phyloP scores from a whole-genome alignment of 257 asterid genomes.

The Solanum appendiculatum region DNA sequence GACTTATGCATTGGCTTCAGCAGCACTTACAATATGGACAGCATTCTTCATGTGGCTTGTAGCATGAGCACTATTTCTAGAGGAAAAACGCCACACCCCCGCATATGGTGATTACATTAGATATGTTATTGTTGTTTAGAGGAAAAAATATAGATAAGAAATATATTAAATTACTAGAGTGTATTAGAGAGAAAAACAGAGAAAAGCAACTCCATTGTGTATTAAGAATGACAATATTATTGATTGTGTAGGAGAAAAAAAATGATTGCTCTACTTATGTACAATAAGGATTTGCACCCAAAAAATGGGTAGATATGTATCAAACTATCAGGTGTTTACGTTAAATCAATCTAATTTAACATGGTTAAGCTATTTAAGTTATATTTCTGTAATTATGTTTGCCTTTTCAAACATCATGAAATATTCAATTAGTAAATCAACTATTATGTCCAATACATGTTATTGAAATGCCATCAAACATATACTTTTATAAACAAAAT shows the following conservation, averaged over 20 bases:
- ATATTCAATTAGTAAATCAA: no score
- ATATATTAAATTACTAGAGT: not conserved
- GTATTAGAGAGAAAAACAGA: no score
- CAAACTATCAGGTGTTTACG: accelerated
- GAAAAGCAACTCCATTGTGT: not conserved
- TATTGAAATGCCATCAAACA: not conserved
- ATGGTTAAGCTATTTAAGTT: not conserved
- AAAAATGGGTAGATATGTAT: not conserved
- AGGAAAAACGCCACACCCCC: not conserved
- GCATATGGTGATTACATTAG: no score
- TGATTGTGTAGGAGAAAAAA: not conserved
- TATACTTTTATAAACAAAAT: not conserved
- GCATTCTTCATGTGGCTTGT: constrained; percentile 58
- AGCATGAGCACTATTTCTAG: constrained; percentile 3
- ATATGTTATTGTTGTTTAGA: not conserved
- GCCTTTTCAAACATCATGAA: not conserved
- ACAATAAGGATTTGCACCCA: not conserved
- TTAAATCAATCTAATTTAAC: not conserved
- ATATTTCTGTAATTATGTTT: no score
- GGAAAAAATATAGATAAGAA: not conserved
- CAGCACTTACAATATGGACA: constrained; percentile 61
- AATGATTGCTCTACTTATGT: not conserved
- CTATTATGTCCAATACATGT: not conserved
- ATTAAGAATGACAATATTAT: not conserved
- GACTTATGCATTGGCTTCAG: constrained; percentile 47